Conservation (phyloP, 1,284 basidiomycete species). For the Sanghuangporus baumii region DNA sequence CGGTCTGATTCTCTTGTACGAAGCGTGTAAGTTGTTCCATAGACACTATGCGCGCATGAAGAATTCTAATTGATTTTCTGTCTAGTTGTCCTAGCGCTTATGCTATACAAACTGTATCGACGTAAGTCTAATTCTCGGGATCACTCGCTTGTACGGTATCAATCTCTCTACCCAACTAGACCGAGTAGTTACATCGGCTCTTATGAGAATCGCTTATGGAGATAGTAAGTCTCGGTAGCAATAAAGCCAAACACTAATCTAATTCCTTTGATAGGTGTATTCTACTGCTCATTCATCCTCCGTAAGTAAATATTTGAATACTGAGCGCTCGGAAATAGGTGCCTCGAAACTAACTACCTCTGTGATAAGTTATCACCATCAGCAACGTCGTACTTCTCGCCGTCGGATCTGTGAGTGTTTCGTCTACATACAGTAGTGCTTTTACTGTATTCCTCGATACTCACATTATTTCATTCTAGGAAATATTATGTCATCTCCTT, state of each 20-base stretch:
- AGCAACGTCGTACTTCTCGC: conserved; percentile 7
- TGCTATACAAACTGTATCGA: background rate
- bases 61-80: background rate
- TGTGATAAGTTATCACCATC: conserved; percentile 2
- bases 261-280: background rate
- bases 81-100: background rate
- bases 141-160: background rate
- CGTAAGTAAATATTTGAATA: background rate
- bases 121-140: background rate
- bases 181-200: background rate
- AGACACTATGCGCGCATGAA: background rate
- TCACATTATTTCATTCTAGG: background rate
- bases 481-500: conserved; percentile 5
- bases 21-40: background rate
- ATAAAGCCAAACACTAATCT: background rate
- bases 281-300: conserved; percentile 2
- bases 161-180: background rate
- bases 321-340: background rate
- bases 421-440: background rate
- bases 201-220: conserved; percentile 3
- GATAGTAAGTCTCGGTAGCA: background rate
- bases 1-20: conserved; percentile 1
- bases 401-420: conserved; percentile 3
- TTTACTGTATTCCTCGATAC: background rate
- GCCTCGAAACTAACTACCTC: background rate